Evolutionary conservation across 345 rosid species (phyloP).

Genomic region (Murraya paniculata): DNA sequence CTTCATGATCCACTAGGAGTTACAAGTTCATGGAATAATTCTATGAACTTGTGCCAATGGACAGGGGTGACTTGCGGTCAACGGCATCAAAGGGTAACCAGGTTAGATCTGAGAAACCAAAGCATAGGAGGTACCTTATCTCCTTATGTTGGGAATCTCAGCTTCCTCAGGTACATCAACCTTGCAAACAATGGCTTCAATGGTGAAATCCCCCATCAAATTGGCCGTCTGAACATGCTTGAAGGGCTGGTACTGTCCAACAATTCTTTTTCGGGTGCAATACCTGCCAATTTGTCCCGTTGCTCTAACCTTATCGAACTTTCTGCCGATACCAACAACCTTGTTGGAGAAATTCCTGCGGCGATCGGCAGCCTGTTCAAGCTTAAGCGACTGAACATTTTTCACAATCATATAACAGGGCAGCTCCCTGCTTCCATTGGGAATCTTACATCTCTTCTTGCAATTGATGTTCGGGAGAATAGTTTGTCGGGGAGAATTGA

Average conservation of each 20-base stretch:
- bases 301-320: not conserved
- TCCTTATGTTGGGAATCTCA: too few species aligned
- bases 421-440: not conserved
- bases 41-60: constrained; percentile 19
- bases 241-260: not conserved
- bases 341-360: constrained; percentile 8
- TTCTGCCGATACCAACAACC: accelerated
- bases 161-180: not conserved
- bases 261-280: constrained; percentile 12
- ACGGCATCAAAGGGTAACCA: constrained; percentile 12
- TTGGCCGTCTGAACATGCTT: constrained; percentile 11
- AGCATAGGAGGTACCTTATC: too few species aligned
- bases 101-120: too few species aligned
- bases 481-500: not conserved
- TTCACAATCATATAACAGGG: not conserved
- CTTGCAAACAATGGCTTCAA: not conserved
- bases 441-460: constrained; percentile 7
- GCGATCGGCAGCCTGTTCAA: not conserved
- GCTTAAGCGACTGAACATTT: not conserved
- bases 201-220: constrained; percentile 12
- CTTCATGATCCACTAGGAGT: too few species aligned
- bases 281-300: constrained; percentile 14
- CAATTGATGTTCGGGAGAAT: accelerated
- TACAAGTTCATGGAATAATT: constrained; percentile 5
- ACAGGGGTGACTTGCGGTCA: constrained; percentile 16